These are phyloP conservation scores for Mucor piriformis DNA, from an alignment of 371 early-diverging fungal genomes.

Conservation along the genomic window DNA sequence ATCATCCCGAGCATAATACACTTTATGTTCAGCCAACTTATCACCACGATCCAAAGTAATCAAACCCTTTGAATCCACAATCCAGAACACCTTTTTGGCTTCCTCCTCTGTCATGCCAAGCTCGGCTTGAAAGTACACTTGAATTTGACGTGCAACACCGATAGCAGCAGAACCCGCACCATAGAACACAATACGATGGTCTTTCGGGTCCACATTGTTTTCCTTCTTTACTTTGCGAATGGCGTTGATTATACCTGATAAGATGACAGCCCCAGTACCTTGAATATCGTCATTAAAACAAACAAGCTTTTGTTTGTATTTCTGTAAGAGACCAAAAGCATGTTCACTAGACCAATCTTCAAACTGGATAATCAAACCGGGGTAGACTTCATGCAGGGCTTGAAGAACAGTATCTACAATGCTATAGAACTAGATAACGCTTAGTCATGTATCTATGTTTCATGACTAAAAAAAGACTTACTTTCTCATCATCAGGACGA, in stretches of 20 bases:
- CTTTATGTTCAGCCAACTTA: conserved; percentile 79
- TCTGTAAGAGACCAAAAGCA: conserved; percentile 73
- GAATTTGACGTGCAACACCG: conserved; percentile 87
- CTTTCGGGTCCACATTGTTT: conserved; percentile 58
- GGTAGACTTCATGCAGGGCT: conserved; percentile 84
- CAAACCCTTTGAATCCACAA: conserved; percentile 84
- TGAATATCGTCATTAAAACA: conserved; percentile 74
- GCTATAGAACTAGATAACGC: too few relatives aligned
- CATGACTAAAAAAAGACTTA: too few relatives aligned
- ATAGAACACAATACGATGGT: conserved; percentile 87
- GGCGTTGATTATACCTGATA: conserved; percentile 90
- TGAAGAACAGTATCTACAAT: conserved; percentile 82
- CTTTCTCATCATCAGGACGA: conserved; percentile 71
- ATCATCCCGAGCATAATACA: conserved; percentile 79
- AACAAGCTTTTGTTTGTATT: conserved; percentile 66
- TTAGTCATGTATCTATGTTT: too few relatives aligned
- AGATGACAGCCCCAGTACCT: conserved; percentile 92
- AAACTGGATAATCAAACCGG: conserved; percentile 84
- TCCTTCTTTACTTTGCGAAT: conserved; percentile 58
- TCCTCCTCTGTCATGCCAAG: conserved; percentile 70
- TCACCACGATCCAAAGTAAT: conserved; percentile 88
- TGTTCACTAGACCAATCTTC: conserved; percentile 93
- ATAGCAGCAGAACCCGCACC: conserved; percentile 91
- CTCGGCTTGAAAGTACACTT: conserved; percentile 75
- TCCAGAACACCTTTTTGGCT: conserved; percentile 81